Conservation (phyloP, 2,329 filamentous ascomycete genomes). For the Apiospora sp. region DNA sequence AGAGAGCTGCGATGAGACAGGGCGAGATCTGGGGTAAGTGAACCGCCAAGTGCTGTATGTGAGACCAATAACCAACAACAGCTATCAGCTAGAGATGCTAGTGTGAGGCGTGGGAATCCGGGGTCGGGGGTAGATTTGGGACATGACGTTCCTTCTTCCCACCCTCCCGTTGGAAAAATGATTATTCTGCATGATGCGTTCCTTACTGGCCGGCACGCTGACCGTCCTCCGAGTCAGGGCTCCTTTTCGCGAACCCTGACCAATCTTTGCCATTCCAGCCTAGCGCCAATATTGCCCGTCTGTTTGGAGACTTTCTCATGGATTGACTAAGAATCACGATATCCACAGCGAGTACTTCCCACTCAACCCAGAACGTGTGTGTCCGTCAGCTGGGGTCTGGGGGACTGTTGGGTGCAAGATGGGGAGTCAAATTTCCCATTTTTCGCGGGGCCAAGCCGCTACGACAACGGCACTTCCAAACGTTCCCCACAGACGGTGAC, state of each 20-base stretch:
- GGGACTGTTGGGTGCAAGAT: not conserved
- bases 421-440: conserved; percentile 5
- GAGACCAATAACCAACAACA: not conserved
- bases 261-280: not conserved
- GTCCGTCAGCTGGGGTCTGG: not conserved
- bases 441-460: conserved; percentile 4
- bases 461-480: not conserved
- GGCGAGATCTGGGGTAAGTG: conserved; percentile 13
- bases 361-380: not conserved
- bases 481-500: not conserved
- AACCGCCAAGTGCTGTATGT: not conserved
- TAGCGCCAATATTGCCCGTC: not conserved
- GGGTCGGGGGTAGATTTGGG: not conserved
- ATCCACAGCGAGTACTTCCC: not conserved
- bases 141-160: conserved; percentile 1
- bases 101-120: not conserved
- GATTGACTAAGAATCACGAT: not conserved
- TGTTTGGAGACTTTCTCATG: not conserved
- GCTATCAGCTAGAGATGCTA: not conserved
- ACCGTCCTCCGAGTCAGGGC: not conserved
- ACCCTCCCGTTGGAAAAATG: not conserved
- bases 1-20: not conserved
- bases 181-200: conserved; percentile 5
- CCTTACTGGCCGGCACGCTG: conserved; percentile 17
- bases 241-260: not conserved